Evolutionary conservation across 495 filamentous ascomycete species (phyloP), one percentile per base, ranked within the genome.

Genomic region (Trichodelitschia bisporula): DNA sequence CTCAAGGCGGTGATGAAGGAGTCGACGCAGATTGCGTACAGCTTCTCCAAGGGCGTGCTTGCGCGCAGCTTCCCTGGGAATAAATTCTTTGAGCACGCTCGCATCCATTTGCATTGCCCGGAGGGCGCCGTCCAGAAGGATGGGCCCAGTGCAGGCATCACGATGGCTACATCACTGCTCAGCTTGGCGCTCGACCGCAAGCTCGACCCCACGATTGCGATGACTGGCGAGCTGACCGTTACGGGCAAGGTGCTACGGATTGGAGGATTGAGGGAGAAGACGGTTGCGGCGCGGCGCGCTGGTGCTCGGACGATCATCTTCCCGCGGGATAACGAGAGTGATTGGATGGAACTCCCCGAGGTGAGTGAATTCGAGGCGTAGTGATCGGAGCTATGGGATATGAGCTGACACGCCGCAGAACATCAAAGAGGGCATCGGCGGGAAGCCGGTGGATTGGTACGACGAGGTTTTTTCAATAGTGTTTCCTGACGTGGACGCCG

Each of bases 1-100:
- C 57, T 99, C 24, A 84, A 89, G 55, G 68, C 66, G 36, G 89
- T 99, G 29, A 99, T 99, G 89, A 93, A 92, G 50, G 89, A 99
- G 49, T 92, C 82, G 4, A 76, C 79, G 0, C 50, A 66, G 23
- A 91, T 99, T 37, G 89, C 89, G 35, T 95, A 99, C 58, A 86
- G 76, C 4, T 99, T 90, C 43, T 72, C 82, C 40, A 95, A 93
- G 54, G 74, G 79, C 3, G 54, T 77, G 33, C 69, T 95, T 63
- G 80, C 74, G 15, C 66, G 62, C 41, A 49, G 75, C 16, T 95
- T 82, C 55, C 66, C 82, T 2, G 67, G 79, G 29, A 99, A 99
- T 47, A 59, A 63, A 38, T 99, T 93, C 61, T 91, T 95, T 42
- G 83, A 95, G 45, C 84, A 90, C 57, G 89, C 89, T 19, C 75